phyloP scores from a whole-genome alignment of 2,329 filamentous ascomycete species.

The Sporothrix protearum region DNA sequence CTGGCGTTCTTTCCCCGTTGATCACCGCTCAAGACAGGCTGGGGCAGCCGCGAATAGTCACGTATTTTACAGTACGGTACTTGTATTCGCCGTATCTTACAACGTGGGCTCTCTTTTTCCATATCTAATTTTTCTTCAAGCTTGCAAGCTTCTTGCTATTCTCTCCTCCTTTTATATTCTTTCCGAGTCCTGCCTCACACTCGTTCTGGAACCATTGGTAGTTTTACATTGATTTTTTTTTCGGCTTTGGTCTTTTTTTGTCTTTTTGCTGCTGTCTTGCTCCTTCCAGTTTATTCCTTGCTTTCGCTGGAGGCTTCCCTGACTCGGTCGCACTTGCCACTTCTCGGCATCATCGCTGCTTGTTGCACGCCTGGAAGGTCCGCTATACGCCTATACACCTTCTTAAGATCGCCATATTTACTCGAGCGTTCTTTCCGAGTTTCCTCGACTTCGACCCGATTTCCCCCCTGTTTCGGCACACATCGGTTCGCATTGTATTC shows the following conservation, averaged over 20 bases:
- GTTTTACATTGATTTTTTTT: neutral
- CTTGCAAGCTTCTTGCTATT: neutral
- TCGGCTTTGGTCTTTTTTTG: neutral
- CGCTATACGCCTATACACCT: neutral
- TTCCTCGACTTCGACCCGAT: neutral
- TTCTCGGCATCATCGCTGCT: neutral
- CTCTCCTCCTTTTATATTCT: neutral
- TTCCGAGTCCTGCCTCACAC: neutral
- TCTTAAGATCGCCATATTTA: neutral
- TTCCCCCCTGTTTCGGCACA: neutral
- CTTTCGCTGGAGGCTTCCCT: neutral
- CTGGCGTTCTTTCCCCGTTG: neutral
- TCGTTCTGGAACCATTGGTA: conserved; percentile 1
- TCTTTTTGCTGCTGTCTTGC: neutral
- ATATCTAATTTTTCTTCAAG: neutral
- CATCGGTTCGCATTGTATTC: neutral
- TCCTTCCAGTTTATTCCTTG: neutral
- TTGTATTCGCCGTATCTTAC: neutral
- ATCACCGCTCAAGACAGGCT: neutral
- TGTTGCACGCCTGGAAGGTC: neutral
- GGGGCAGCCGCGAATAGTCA: neutral
- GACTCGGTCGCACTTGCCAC: conserved; percentile 14
- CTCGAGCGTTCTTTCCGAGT: neutral
- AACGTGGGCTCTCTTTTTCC: neutral
- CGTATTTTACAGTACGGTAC: too few relatives aligned